Conservation (phyloP, 108 stramenopile genomes). For the Tribonema minus region DNA sequence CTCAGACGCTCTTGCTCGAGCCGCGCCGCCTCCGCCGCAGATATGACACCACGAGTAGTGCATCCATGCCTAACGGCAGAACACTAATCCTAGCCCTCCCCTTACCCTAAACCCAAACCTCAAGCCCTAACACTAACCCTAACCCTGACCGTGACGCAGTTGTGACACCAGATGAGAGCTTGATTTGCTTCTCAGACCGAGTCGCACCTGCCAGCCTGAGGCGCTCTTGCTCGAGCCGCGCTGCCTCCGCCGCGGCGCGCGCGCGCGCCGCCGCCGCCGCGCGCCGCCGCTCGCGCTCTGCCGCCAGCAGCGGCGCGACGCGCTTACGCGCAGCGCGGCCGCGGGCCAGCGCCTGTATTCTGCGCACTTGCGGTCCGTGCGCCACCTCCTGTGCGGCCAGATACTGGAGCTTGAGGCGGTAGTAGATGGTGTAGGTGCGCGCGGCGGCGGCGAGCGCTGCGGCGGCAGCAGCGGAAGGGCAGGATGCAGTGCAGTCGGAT, state of each 20-base stretch:
- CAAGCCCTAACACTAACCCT: no score
- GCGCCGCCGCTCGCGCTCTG: not conserved
- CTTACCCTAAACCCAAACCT: no score
- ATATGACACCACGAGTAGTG: no score
- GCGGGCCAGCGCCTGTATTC: not conserved
- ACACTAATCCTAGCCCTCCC: no score
- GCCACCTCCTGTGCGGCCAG: not conserved
- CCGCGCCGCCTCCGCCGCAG: not conserved
- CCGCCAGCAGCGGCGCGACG: not conserved
- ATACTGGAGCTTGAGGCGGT: not conserved
- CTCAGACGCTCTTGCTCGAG: not conserved
- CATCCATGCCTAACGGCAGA: no score
- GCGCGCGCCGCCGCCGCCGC: not conserved
- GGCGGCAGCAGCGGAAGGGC: no score
- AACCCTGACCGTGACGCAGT: no score
- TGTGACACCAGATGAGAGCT: no score
- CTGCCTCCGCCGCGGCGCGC: not conserved
- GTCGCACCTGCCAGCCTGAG: no score
- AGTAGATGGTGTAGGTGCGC: not conserved
- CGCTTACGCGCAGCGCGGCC: not conserved
- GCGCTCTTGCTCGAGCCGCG: not conserved
- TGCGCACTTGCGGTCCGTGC: not conserved
- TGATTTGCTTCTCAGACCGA: no score
- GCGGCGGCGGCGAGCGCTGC: not conserved
- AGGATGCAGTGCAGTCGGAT: not conserved